Base-by-base conservation (phyloP, 805 yeast genomes). In the Candida sphagnicola region DNA sequence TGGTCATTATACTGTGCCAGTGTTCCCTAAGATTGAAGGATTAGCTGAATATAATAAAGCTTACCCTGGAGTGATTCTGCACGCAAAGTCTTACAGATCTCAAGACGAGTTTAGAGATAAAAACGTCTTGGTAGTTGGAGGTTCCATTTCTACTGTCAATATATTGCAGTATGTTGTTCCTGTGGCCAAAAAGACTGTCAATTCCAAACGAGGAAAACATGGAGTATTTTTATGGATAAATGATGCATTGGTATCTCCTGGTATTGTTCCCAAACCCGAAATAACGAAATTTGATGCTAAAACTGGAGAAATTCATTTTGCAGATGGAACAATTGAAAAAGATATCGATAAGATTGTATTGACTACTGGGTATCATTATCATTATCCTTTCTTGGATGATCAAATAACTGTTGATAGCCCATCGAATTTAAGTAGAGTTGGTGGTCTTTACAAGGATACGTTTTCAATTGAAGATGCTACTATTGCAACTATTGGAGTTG, bases 1-100 rank as follows among this genome's bases (percentile, higher is more conserved):
- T 5, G 93, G 93, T 1, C 78, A 78, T 42, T 81, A 73, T 54
- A 75, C 80, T 33, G 63, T 72, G 18, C 91, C 93, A 1, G 68
- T 52, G 45, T 57, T 77, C 35, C 91, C 93, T 1, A 59, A 67
- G 15, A 67, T 73, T 31, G 54, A 58, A 2, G 89, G 89, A 0
- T 51, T 84, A 18, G 54, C 61, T 10, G 71, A 69, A 38, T 80
- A 75, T 72, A 55, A 58, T 34, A 46, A 47, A 8, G 48, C 55
- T 32, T 60, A 54, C 45, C 83, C 84, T 1, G 68, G 59, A 2
- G 62, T 73, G 1, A 57, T 83, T 1, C 46, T 63, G 2, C 91
- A 84, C 56, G 72, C 89, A 5, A 78, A 78, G 43, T 58, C 69
- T 26, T 84, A 69, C 51, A 70, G 80, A 40, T 56, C 56, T 14